Conservation (phyloP, 2,329 filamentous ascomycete genomes). For the Mycosphaerella sp. region DNA sequence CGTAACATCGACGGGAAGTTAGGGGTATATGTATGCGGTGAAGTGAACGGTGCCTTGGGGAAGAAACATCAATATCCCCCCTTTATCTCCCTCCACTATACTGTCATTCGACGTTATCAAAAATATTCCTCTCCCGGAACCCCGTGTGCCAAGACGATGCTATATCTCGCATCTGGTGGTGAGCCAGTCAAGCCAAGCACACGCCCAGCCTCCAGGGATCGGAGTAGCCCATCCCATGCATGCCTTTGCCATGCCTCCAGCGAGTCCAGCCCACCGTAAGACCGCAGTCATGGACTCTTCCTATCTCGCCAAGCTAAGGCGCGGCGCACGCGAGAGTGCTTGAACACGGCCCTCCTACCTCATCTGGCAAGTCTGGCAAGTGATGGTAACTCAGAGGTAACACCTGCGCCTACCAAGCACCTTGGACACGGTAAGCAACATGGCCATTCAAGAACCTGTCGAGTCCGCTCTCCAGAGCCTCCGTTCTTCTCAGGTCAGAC, state of each 20-base stretch:
- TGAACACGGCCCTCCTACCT: neutral
- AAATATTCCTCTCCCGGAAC: neutral
- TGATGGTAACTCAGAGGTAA: neutral
- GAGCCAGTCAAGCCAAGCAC: neutral
- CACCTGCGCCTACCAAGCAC: neutral
- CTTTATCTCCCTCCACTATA: no score
- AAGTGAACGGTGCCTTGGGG: no score
- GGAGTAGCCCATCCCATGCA: neutral
- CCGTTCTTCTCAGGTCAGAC: neutral
- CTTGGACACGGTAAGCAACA: neutral
- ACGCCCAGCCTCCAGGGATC: slow-evolving; percentile 6
- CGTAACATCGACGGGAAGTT: no score
- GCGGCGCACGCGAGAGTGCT: slow-evolving; percentile 3
- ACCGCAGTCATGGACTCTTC: slow-evolving; percentile 1
- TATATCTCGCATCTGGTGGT: slow-evolving; percentile 3
- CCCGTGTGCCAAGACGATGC: neutral
- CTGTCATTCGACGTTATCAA: no score
- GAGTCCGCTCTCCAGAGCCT: neutral
- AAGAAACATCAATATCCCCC: no score
- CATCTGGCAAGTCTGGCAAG: slow-evolving; percentile 1
- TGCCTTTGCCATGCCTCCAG: neutral
- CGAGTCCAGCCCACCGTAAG: neutral
- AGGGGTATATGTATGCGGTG: no score
- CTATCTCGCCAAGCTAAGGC: slow-evolving; percentile 5
- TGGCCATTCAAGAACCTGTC: neutral